A percentile compares a stretch with the other conserved stretches of the same genome.
These are phyloP conservation scores for Mallotus japonicus DNA, from an alignment of 441 rosid species.

Conservation along the genomic window DNA sequence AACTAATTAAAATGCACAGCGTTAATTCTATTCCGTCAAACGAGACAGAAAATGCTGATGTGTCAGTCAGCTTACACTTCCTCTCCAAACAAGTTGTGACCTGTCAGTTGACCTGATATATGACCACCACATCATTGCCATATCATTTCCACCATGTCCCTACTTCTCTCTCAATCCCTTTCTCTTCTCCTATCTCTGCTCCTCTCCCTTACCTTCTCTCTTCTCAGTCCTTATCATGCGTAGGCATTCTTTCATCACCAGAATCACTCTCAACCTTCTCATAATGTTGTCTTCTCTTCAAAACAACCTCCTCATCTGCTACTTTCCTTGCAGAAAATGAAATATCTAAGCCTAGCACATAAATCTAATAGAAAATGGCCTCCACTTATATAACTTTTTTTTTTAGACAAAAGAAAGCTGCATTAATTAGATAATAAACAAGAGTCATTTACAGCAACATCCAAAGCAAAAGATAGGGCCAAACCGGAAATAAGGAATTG, in stretches of 20 bases:
- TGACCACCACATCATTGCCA: too few species aligned
- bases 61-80: too few species aligned
- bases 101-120: too few species aligned
- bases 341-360: slow-evolving; percentile 70
- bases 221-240: slow-evolving; percentile 29
- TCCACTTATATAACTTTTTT: slow-evolving; percentile 94
- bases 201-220: slow-evolving; percentile 24
- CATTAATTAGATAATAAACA: too few species aligned
- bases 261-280: slow-evolving; percentile 33
- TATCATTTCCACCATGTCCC: slow-evolving; percentile 35
- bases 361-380: slow-evolving; percentile 82
- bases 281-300: slow-evolving; percentile 26
- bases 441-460: slow-evolving; percentile 94
- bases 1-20: too few species aligned
- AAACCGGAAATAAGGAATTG: too few species aligned
- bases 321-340: slow-evolving; percentile 89
- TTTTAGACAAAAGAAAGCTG: too few species aligned
- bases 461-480: too few species aligned
- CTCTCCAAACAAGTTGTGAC: too few species aligned
- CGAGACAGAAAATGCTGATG: too few species aligned
- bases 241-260: slow-evolving; percentile 33
- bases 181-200: slow-evolving; percentile 35
- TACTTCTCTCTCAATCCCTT: slow-evolving; percentile 40
- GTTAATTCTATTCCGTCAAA: too few species aligned
- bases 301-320: too few species aligned